Evolutionary conservation across 345 rosid species (phyloP).

Genomic region (Turnera subulata): DNA sequence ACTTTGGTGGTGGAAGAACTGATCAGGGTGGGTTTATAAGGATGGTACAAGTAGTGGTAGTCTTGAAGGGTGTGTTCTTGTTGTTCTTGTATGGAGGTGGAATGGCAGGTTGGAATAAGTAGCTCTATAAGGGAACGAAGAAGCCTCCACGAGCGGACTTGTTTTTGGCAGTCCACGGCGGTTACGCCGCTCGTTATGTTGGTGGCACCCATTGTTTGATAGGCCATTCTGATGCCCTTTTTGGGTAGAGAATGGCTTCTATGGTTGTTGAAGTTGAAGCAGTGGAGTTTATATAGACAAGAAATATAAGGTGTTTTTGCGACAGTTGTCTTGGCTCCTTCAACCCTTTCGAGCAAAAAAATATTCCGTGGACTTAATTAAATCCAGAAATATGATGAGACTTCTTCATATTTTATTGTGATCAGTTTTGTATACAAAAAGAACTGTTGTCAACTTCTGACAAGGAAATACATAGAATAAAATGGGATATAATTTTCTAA

Average conservation of each 20-base stretch:
- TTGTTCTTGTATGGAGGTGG: conserved; percentile 24
- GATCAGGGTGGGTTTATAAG: conserved; percentile 10
- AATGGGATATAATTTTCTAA: no score
- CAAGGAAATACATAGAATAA: no score
- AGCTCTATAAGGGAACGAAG: conserved; percentile 49
- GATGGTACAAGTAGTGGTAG: conserved; percentile 12
- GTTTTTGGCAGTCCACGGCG: conserved; percentile 71
- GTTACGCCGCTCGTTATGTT: conserved; percentile 36
- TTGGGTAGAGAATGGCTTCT: conserved; percentile 3
- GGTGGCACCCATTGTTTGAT: conserved; percentile 31
- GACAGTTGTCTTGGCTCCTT: not conserved
- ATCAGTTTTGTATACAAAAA: no score
- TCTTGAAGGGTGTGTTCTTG: not conserved
- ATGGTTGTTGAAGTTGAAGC: conserved; percentile 11
- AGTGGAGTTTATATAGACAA: conserved; percentile 14
- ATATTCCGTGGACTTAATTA: no score
- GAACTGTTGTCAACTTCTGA: no score
- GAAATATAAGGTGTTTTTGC: no score
- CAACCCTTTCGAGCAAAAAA: no score
- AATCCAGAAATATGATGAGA: no score
- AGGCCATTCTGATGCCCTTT: conserved; percentile 38
- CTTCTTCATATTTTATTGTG: no score
- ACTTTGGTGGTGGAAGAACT: conserved; percentile 29
- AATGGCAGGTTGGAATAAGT: conserved; percentile 61
- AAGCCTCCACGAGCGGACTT: conserved; percentile 73